phyloP scores from a whole-genome alignment of 225 moss, liverwort and hornwort genomes.

The Bryoerythrophyllum caledonicum region DNA sequence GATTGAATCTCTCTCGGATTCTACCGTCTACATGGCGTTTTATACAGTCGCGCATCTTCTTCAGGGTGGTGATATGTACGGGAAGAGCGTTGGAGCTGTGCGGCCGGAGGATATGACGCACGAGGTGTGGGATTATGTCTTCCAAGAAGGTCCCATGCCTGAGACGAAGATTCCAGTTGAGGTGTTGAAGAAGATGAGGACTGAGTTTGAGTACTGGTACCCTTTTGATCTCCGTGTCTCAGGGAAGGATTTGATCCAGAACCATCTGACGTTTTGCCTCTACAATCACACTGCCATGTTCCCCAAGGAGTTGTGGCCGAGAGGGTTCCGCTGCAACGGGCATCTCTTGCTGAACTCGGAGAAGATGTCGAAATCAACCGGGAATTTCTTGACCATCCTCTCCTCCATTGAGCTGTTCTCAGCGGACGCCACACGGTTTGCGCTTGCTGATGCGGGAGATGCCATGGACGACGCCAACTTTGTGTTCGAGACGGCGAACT shows the following conservation, averaged over 20 bases:
- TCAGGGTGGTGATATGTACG: constrained; percentile 86
- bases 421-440: constrained; percentile 71
- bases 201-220: constrained; percentile 94
- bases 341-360: constrained; percentile 82
- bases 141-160: constrained; percentile 72
- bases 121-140: constrained; percentile 83
- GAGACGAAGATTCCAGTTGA: constrained; percentile 64
- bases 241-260: constrained; percentile 95
- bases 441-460: constrained; percentile 68
- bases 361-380: constrained; percentile 75
- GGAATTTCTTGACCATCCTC: constrained; percentile 65
- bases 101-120: constrained; percentile 76
- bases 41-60: constrained; percentile 85
- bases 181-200: constrained; percentile 69
- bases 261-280: constrained; percentile 85
- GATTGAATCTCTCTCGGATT: constrained; percentile 93
- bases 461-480: constrained; percentile 79
- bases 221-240: constrained; percentile 90
- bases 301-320: constrained; percentile 76
- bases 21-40: constrained; percentile 97
- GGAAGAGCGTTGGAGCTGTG: constrained; percentile 40
- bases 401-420: constrained; percentile 64
- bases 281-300: constrained; percentile 97
- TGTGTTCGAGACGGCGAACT: constrained; percentile 72
- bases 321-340: constrained; percentile 80